A percentile compares a stretch with the other conserved stretches of the same genome.
These are phyloP conservation scores for Jatropha multifida DNA, from an alignment of 441 rosid species.

Conservation along the genomic window DNA sequence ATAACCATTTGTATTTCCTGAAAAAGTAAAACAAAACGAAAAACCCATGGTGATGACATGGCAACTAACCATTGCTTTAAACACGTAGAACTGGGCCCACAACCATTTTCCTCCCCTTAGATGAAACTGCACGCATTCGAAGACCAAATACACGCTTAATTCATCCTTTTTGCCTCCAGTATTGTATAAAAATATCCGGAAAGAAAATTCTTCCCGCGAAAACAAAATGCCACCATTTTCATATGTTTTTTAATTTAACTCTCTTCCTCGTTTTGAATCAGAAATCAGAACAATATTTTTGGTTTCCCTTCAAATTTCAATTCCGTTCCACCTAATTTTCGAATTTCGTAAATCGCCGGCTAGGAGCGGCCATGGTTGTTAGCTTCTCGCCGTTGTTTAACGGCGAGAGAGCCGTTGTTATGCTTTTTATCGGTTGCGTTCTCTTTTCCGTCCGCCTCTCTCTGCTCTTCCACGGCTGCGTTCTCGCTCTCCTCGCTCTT, in stretches of 20 bases:
- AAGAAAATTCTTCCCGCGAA: slow-evolving; percentile 18
- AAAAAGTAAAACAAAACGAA: background rate
- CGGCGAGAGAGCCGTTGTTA: slow-evolving; percentile 87
- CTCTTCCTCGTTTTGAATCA: background rate
- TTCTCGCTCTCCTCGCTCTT: slow-evolving; percentile 57
- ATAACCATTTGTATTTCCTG: background rate
- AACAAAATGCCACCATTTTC: background rate
- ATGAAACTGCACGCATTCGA: background rate
- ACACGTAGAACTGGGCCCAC: slow-evolving; percentile 16
- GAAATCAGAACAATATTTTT: no score
- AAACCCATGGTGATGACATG: background rate
- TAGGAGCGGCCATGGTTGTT: slow-evolving; percentile 14
- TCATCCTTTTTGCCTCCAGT: background rate
- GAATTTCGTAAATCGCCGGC: background rate
- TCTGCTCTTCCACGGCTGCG: slow-evolving; percentile 65
- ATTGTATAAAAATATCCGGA: background rate
- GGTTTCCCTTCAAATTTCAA: background rate
- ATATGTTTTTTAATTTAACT: background rate
- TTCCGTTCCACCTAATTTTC: background rate
- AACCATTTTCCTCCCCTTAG: background rate
- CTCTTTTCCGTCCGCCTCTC: slow-evolving; percentile 56
- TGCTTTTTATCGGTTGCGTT: slow-evolving; percentile 48
- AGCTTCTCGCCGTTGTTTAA: slow-evolving; percentile 37
- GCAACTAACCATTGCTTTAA: background rate
- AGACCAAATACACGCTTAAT: slow-evolving; percentile 3